Conservation (phyloP, 2,329 filamentous ascomycete species). For the Penicillium sp. region DNA sequence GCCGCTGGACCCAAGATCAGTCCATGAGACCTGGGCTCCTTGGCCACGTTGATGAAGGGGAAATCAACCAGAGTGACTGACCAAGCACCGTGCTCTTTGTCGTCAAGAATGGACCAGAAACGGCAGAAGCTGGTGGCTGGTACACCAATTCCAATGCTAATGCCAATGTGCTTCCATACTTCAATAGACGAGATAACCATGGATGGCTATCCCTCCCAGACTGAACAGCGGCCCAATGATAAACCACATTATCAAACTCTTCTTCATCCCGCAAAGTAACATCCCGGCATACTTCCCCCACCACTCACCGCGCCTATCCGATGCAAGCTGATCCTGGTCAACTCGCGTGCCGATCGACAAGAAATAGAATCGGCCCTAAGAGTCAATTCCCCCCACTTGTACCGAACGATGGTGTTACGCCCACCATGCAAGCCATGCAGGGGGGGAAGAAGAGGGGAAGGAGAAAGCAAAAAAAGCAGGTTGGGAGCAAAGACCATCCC, state of each 20-base stretch:
- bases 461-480: neutral
- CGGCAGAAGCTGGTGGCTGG: too few relatives aligned
- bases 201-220: neutral
- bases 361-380: conserved; percentile 24
- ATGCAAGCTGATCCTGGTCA: conserved; percentile 9
- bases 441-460: neutral
- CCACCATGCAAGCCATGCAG: conserved; percentile 8
- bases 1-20: neutral
- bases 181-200: neutral
- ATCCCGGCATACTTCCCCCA: neutral
- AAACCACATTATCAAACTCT: neutral
- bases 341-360: conserved; percentile 22
- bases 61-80: neutral
- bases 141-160: neutral
- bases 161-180: neutral
- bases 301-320: conserved; percentile 1
- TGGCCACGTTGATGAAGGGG: neutral
- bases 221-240: neutral
- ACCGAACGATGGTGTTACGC: conserved; percentile 8
- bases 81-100: neutral
- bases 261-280: neutral
- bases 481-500: neutral
- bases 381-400: conserved; percentile 22
- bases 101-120: too few relatives aligned
- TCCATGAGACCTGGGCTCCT: neutral